Evolutionary conservation across 1,139 yeast genomes (phyloP).

Genomic region (Chernovozyma aurita): DNA sequence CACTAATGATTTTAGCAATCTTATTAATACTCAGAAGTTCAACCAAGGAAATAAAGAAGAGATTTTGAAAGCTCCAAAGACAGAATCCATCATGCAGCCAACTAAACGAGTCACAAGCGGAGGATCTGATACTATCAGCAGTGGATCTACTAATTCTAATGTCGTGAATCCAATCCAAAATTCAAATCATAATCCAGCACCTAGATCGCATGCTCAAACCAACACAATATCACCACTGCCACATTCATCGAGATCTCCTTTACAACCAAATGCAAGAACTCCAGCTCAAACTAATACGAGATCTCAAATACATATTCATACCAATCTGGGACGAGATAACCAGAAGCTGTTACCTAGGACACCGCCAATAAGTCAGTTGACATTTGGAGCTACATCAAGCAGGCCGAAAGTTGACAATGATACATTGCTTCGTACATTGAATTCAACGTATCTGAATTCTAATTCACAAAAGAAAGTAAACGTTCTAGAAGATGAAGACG

Average conservation of each 20-base stretch:
- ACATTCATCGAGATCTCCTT: too few relatives aligned
- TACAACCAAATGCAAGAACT: too few relatives aligned
- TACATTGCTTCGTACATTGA: slow-evolving; percentile 19
- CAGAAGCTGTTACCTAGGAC: slow-evolving; percentile 10
- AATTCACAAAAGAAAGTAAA: slow-evolving; percentile 9
- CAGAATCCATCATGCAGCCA: slow-evolving; percentile 14
- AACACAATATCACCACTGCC: slow-evolving; percentile 1
- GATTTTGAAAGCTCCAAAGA: slow-evolving; percentile 20
- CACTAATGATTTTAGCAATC: slow-evolving; percentile 21
- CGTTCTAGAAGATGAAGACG: slow-evolving; percentile 20
- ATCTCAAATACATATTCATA: too few relatives aligned
- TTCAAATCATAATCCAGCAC: slow-evolving; percentile 1
- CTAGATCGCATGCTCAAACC: slow-evolving; percentile 1
- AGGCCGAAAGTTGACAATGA: slow-evolving; percentile 11
- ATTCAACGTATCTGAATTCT: slow-evolving; percentile 11
- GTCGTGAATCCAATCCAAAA: slow-evolving; percentile 3
- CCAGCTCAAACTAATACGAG: too few relatives aligned
- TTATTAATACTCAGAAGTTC: slow-evolving; percentile 31
- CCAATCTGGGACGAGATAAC: too few relatives aligned
- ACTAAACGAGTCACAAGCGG: slow-evolving; percentile 5
- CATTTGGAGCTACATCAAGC: slow-evolving; percentile 23
- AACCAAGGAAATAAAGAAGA: slow-evolving; percentile 25
- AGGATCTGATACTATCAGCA: too few relatives aligned
- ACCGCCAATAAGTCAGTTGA: slow-evolving; percentile 11
- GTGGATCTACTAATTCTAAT: slow-evolving; percentile 3